Conservation (phyloP, 441 rosid genomes). For the Erodium trifolium region DNA sequence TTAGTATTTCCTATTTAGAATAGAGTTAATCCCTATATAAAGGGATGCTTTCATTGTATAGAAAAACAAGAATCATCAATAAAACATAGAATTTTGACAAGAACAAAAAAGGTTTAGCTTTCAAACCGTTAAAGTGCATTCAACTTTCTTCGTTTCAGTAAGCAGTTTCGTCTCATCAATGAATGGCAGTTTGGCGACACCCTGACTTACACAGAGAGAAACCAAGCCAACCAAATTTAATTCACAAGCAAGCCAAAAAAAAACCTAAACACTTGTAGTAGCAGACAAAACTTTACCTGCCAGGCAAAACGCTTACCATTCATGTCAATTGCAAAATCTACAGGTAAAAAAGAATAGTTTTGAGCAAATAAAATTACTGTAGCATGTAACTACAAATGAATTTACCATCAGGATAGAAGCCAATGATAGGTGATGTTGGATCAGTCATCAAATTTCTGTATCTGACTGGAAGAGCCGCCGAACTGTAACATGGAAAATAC, state of each 20-base stretch:
- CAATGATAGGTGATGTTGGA: slow-evolving; percentile 63
- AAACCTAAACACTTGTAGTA: neutral
- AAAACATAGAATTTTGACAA: no score
- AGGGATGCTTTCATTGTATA: no score
- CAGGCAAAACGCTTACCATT: slow-evolving; percentile 94
- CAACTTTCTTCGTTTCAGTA: slow-evolving; percentile 76
- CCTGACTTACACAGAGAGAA: slow-evolving; percentile 41
- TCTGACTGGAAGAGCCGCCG: slow-evolving; percentile 72
- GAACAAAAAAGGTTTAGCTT: slow-evolving; percentile 1
- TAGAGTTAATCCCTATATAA: no score
- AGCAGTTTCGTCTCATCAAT: slow-evolving; percentile 76
- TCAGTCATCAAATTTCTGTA: slow-evolving; percentile 75
- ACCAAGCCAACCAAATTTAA: slow-evolving; percentile 17
- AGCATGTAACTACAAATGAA: slow-evolving; percentile 10
- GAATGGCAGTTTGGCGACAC: slow-evolving; percentile 89
- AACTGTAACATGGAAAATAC: slow-evolving; percentile 42
- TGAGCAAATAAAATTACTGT: slow-evolving; percentile 13
- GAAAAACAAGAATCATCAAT: no score
- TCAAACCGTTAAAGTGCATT: slow-evolving; percentile 65
- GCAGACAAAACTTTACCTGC: slow-evolving; percentile 55
- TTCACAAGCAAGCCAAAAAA: slow-evolving; percentile 8
- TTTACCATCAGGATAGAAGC: slow-evolving; percentile 81
- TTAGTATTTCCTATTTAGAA: no score
- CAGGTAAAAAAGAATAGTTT: slow-evolving; percentile 19
- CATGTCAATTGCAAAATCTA: slow-evolving; percentile 97